These are phyloP conservation scores for Pestalotiopsis sp. DNA, from an alignment of 2,329 filamentous ascomycete species.

Conservation along the genomic window DNA sequence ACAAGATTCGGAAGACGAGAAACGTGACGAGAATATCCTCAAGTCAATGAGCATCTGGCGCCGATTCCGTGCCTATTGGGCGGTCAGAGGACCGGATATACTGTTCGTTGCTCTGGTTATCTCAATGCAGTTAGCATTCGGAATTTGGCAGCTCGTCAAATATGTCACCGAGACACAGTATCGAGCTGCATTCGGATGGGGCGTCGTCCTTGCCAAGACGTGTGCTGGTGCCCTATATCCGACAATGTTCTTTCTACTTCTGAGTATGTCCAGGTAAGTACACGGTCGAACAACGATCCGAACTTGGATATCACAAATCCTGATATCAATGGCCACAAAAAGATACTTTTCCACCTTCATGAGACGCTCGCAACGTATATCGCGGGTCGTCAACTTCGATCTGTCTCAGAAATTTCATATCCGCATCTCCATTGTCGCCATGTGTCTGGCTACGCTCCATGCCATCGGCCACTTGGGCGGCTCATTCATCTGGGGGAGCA, in stretches of 20 bases:
- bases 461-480: slow-evolving; percentile 55
- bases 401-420: slow-evolving; percentile 56
- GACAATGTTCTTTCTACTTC: slow-evolving; percentile 57
- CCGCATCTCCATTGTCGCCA: slow-evolving; percentile 49
- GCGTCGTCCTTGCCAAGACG: slow-evolving; percentile 55
- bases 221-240: slow-evolving; percentile 56
- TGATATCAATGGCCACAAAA: neutral
- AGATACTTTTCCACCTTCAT: slow-evolving; percentile 54
- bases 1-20: slow-evolving; percentile 45
- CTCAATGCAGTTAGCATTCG: slow-evolving; percentile 48
- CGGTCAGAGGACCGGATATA: slow-evolving; percentile 53
- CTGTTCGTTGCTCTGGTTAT: slow-evolving; percentile 49
- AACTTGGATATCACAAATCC: too few relatives aligned
- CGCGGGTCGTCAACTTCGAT: slow-evolving; percentile 58
- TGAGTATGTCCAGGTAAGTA: slow-evolving; percentile 49
- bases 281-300: neutral
- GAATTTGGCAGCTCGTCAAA: slow-evolving; percentile 55
- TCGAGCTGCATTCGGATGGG: slow-evolving; percentile 54
- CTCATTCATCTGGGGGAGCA: slow-evolving; percentile 51
- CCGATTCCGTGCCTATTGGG: slow-evolving; percentile 52
- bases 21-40: slow-evolving; percentile 47
- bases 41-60: slow-evolving; percentile 44
- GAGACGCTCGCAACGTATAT: slow-evolving; percentile 50
- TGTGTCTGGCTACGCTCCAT: slow-evolving; percentile 52
- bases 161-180: slow-evolving; percentile 46